Percentiles rank a stretch among this genome's conserved stretches.
Evolutionary conservation across 768 basidiomycete genomes (phyloP).

Genomic region (Terana coerulea): DNA sequence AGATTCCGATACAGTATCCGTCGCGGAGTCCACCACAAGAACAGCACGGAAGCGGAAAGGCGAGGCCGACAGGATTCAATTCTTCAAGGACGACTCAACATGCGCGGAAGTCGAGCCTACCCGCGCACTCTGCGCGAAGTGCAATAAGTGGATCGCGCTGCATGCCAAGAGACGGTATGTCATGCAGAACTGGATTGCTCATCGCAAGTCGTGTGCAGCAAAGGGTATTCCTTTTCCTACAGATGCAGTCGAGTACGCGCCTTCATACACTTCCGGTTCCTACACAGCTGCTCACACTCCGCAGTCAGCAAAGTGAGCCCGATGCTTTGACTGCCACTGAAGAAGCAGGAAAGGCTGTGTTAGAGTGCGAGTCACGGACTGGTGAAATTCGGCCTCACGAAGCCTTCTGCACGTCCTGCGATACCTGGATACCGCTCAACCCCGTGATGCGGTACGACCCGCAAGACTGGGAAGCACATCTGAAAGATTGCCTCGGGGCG

Average conservation of each 20-base stretch:
- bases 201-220: slow-evolving; percentile 44
- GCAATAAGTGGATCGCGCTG: slow-evolving; percentile 53
- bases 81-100: slow-evolving; percentile 58
- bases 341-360: slow-evolving; percentile 44
- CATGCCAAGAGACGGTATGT: slow-evolving; percentile 53
- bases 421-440: slow-evolving; percentile 57
- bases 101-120: slow-evolving; percentile 54
- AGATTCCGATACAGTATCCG: slow-evolving; percentile 44
- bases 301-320: not conserved
- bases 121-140: slow-evolving; percentile 55
- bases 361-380: slow-evolving; percentile 51
- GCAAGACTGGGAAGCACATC: slow-evolving; percentile 54
- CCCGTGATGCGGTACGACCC: slow-evolving; percentile 36
- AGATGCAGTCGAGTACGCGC: not conserved
- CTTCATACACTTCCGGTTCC: no score
- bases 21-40: slow-evolving; percentile 49
- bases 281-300: not conserved
- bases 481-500: slow-evolving; percentile 40
- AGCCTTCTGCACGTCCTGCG: slow-evolving; percentile 57
- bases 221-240: no score
- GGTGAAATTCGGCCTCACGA: slow-evolving; percentile 47
- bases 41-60: slow-evolving; percentile 45
- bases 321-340: slow-evolving; percentile 25
- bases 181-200: slow-evolving; percentile 59
- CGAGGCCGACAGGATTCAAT: slow-evolving; percentile 59